Conservation (phyloP, 495 filamentous ascomycete species). For the Penicillium bovifimosum region DNA sequence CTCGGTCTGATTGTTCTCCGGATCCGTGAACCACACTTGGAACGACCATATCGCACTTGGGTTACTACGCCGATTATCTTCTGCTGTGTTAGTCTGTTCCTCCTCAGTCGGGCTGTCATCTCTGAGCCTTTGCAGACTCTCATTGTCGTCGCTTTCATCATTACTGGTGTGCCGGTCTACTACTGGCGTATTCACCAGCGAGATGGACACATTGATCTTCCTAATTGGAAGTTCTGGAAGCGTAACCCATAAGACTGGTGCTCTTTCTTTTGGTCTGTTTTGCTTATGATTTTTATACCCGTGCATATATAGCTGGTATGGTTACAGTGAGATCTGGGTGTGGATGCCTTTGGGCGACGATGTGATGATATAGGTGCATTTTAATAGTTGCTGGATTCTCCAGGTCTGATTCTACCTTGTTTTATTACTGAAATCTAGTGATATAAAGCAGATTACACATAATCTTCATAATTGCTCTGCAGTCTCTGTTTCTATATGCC, state of each 20-base stretch:
- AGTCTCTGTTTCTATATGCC: too few species aligned
- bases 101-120: constrained; percentile 82
- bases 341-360: constrained; percentile 11
- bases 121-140: constrained; percentile 84
- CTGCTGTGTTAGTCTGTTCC: constrained; percentile 92
- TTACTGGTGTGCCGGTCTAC: constrained; percentile 78
- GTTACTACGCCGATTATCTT: constrained; percentile 96
- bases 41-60: constrained; percentile 91
- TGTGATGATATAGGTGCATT: constrained; percentile 19
- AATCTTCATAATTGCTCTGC: background rate
- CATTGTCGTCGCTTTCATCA: constrained; percentile 77
- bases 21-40: constrained; percentile 80
- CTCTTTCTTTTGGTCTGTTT: constrained; percentile 1
- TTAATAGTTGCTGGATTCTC: constrained; percentile 3
- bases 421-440: constrained; percentile 2
- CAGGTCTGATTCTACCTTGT: background rate
- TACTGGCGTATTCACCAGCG: constrained; percentile 72
- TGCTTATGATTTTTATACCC: constrained; percentile 23
- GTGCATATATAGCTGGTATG: constrained; percentile 29
- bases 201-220: constrained; percentile 41
- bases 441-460: background rate
- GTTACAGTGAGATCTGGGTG: too few species aligned
- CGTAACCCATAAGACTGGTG: constrained; percentile 14
- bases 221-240: constrained; percentile 59
- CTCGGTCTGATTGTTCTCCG: constrained; percentile 86